Base-by-base conservation (phyloP, 176 grass and related monocot species). In the Hsuehochloa calcarea region DNA sequence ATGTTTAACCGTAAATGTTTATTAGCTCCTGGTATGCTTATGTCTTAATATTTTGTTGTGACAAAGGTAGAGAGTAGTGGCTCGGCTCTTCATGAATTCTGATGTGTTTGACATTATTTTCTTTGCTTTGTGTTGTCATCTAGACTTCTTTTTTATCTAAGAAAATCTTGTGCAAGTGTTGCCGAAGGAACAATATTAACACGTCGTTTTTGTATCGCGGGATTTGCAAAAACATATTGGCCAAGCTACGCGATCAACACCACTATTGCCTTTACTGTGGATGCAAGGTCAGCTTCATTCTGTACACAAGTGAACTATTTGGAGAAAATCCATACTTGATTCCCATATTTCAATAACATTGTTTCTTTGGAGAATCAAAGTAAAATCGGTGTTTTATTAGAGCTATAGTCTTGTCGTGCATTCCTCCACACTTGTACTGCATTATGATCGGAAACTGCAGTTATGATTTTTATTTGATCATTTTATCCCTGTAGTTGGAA, bases 251-350 rank as follows among this genome's bases (percentile, higher is more conserved):
- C 4, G 47, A 77, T 77, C 81, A 91, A 85, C 88, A 96, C 81
- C 40, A 78, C 35, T 96, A 99, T 78, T 96, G 93, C 67, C 84
- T 99, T 74, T 99, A 99, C 37, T 96, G 93, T 56, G 91, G 93
- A 68, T 96, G 68, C 68, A 92, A 96, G 91, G 93, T 94, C 12
- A 90, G 78, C 13, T 79, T 59, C 17, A 34, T 80, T 73, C 17
- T 41, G 39, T 67, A 74, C 8, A 58, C n/a, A 9, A 59, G 15
- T 81, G 22, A 74, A 65, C 13, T 78, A 5, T 44, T 29, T 56
- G 45, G 8, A 46, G 11, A 37, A 44, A 19, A 25, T 64, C 1
- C 27, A 1, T 50, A 37, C 5, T 19, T 75, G 44, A 37, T 35
- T 12, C 35, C 5, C 20, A 29, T 79, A 55, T 86, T 72, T n/a